Percentiles rank a stretch among this genome's conserved stretches.
Evolutionary conservation across 129 eudicot species (phyloP).

Genomic region (sunflower (Helianthus annuus)): HanXRQr2.0-SUNRISE NC_035448.2:162257609-162258108

Average conservation of each 20-base stretch:
- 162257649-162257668: neutral
- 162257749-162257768: neutral
- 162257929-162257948: neutral
- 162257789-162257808: neutral
- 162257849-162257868: neutral
- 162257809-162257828: neutral
- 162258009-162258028: too few relatives aligned
- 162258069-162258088: neutral
- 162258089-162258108: neutral
- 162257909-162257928: neutral
- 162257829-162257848: neutral
- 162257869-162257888: neutral
- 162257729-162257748: neutral
- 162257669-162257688: slow-evolving; percentile 7
- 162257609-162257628: slow-evolving; percentile 79
- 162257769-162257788: neutral
- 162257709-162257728: neutral
- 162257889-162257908: neutral
- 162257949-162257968: neutral
- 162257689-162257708: slow-evolving; percentile 2
- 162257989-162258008: neutral
- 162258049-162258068: too few relatives aligned
- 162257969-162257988: neutral
- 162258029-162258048: too few relatives aligned
- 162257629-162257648: slow-evolving; percentile 72